Conservation (phyloP, 2,329 filamentous ascomycete genomes). For the Periconia digitata region DNA sequence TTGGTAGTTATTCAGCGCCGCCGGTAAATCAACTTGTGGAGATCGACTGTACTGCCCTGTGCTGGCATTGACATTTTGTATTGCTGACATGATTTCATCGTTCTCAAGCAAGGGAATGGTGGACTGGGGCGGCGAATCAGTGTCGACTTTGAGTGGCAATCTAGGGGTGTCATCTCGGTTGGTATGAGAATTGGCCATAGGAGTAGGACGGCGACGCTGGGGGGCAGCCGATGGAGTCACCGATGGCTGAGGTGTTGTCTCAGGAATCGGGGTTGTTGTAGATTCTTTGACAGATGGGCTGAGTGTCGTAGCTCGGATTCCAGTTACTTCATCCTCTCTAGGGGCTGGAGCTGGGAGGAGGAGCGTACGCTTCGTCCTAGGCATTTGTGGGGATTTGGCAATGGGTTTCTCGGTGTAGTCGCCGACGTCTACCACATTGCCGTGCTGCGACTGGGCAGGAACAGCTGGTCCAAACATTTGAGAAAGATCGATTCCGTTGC, state of each 20-base stretch:
- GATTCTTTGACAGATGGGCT: slow-evolving; percentile 29
- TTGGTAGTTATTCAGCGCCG: slow-evolving; percentile 52
- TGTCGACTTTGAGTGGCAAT: slow-evolving; percentile 45
- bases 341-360: slow-evolving; percentile 35
- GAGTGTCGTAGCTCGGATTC: slow-evolving; percentile 35
- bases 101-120: slow-evolving; percentile 42
- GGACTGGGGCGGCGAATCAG: slow-evolving; percentile 37
- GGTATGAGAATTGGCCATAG: slow-evolving; percentile 10
- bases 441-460: slow-evolving; percentile 57
- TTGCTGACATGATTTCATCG: slow-evolving; percentile 55
- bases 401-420: slow-evolving; percentile 50
- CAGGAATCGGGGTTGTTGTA: slow-evolving; percentile 25
- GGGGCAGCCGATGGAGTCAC: slow-evolving; percentile 25
- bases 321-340: slow-evolving; percentile 27
- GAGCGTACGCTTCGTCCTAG: slow-evolving; percentile 40
- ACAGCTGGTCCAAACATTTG: slow-evolving; percentile 82
- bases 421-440: slow-evolving; percentile 64
- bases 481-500: slow-evolving; percentile 71
- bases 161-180: slow-evolving; percentile 14
- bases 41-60: slow-evolving; percentile 30
- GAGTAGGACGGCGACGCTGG: slow-evolving; percentile 17
- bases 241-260: slow-evolving; percentile 20
- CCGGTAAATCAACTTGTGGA: slow-evolving; percentile 49
- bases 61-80: slow-evolving; percentile 48
- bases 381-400: slow-evolving; percentile 37